Evolutionary conservation across 1,284 basidiomycete species (phyloP), one percentile per base, ranked within the genome.

Genomic region (Cerioporus squamosus): DNA sequence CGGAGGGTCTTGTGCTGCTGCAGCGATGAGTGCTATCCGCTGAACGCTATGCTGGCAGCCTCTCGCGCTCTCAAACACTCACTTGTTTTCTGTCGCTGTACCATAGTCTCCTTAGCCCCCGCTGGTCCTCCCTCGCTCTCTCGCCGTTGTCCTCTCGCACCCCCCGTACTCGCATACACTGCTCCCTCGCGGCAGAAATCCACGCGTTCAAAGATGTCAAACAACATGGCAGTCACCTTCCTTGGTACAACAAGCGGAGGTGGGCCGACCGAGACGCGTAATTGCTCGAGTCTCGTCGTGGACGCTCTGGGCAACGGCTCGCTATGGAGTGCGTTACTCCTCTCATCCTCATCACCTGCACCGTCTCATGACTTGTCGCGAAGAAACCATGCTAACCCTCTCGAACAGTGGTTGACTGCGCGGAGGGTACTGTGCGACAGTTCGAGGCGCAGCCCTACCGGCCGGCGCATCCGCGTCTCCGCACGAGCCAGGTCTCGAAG

Each of bases 341-440:
- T 33, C 23, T 43, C 43, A 40, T 23, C 52, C 38, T 45, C 43
- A 1, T 18, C 3, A 22, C 18, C n/a, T 46, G 47, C 29, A 29
- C 14, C 38, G 38, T 22, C 39, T 40, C 40, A 43, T 17, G 17
- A 10, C 17, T 44, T 47, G 23, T 24, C n/a, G 43, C 38, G 24
- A 20, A 17, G n/a, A 23, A 23, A 18, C 49, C 26, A 15, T 39
- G 18, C 20, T 23, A 5, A 6, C 40, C 10, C 17, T 14, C n/a
- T 17, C 40, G n/a, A n/a, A 17, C 57, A 94, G 92, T 96, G 81
- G 85, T 96, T 51, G 94, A 96, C 69, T 91, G 90, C 65, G 92
- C 91, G 12, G 94, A 96, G 74, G 94, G 92, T 9, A 95, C 94
- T 2, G 79, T 85, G 20, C 81, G 74, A 20, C 82, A 86, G 57